Conservation (phyloP, 2,329 filamentous ascomycete genomes). For the Sporothrix pseudoabietina region DNA sequence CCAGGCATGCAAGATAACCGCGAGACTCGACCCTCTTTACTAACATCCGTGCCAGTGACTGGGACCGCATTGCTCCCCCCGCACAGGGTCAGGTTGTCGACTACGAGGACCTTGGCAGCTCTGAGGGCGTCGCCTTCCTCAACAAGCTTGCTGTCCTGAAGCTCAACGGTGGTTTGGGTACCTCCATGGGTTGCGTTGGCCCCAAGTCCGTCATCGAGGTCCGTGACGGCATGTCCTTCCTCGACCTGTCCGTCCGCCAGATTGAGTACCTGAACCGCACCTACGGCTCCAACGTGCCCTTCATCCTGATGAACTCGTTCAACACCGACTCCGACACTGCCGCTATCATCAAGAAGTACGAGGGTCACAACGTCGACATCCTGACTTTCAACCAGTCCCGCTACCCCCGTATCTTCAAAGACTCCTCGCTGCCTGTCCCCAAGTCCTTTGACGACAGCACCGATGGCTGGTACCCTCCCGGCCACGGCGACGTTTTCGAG, state of each 20-base stretch:
- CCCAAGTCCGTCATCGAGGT: constrained; percentile 99
- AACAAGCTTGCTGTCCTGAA: constrained; percentile 98
- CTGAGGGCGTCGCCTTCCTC: constrained; percentile 89
- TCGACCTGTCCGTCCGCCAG: constrained; percentile 96
- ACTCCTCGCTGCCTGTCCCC: constrained; percentile 93
- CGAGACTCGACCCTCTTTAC: constrained; percentile 2
- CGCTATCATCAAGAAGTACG: constrained; percentile 99
- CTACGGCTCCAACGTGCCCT: constrained; percentile 94
- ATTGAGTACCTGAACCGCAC: constrained; percentile 99
- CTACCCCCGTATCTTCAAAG: constrained; percentile 97
- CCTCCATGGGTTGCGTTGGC: constrained; percentile 98
- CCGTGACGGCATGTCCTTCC: constrained; percentile 99
- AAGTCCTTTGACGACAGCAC: constrained; percentile 86
- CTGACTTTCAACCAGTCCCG: constrained; percentile 99
- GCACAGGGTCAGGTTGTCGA: constrained; percentile 92
- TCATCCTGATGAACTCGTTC: constrained; percentile 99
- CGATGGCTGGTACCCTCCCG: constrained; percentile 97
- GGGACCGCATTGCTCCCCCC: constrained; percentile 94
- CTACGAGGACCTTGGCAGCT: constrained; percentile 87
- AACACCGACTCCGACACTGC: constrained; percentile 98
- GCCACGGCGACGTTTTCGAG: constrained; percentile 99
- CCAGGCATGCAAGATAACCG: neutral
- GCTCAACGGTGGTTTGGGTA: constrained; percentile 98
- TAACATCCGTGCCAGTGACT: constrained; percentile 64
- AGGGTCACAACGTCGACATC: constrained; percentile 99